These are phyloP conservation scores for Auxenochlorella pyrenoidosa DNA, from an alignment of 139 green algal species.

Conservation along the genomic window DNA sequence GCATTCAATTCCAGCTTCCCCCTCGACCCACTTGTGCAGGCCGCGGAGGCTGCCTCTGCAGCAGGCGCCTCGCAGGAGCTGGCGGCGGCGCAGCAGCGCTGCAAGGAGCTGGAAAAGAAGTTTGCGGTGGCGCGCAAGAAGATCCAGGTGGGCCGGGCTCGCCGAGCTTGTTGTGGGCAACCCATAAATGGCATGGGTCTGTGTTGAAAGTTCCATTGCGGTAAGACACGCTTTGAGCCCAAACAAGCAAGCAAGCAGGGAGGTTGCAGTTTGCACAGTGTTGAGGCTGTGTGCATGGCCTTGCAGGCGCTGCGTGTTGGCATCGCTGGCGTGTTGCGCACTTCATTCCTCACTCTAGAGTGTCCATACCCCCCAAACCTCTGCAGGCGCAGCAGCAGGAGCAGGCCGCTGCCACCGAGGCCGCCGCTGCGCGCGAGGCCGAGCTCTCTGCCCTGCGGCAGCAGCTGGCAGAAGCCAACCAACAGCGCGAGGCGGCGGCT, in stretches of 20 bases:
- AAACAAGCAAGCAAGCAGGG: neutral
- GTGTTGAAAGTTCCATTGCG: too few relatives aligned
- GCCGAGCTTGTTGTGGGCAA: neutral
- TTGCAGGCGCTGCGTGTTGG: too few relatives aligned
- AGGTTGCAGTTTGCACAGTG: neutral
- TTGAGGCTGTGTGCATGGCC: too few relatives aligned
- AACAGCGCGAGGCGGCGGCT: neutral
- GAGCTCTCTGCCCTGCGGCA: neutral
- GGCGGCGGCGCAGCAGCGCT: neutral
- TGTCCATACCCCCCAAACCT: too few relatives aligned
- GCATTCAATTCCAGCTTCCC: too few relatives aligned
- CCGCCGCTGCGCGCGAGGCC: neutral
- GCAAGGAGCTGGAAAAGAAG: constrained; percentile 42
- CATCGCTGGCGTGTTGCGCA: too few relatives aligned
- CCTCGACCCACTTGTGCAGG: neutral
- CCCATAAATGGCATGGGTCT: too few relatives aligned
- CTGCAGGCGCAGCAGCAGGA: constrained; percentile 35
- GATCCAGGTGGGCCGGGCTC: constrained; percentile 26
- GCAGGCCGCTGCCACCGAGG: constrained; percentile 5
- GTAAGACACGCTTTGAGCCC: too few relatives aligned
- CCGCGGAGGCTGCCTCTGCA: constrained; percentile 1
- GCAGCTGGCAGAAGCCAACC: neutral
- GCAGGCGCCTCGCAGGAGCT: neutral
- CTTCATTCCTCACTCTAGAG: neutral
- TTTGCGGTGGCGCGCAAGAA: constrained; percentile 40